Percentiles rank a stretch among this genome's conserved stretches.
phyloP scores from a whole-genome alignment of 495 filamentous ascomycete genomes.

The Collariella sp. region DNA sequence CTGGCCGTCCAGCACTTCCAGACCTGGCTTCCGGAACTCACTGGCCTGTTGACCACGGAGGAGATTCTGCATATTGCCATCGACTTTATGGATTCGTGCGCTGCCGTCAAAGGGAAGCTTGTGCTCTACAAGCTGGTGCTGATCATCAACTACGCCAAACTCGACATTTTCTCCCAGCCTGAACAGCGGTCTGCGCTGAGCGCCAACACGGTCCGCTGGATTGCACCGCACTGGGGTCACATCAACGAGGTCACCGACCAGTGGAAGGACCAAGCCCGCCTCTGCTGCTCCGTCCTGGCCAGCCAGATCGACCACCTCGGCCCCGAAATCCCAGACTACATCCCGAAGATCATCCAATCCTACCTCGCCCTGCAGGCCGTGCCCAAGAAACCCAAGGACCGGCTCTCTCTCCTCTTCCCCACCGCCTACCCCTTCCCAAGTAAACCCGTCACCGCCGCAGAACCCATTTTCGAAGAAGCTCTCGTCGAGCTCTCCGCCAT shows the following conservation, averaged over 20 bases:
- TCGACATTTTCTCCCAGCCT: slow-evolving; percentile 67
- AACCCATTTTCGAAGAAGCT: slow-evolving; percentile 72
- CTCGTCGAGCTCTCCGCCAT: slow-evolving; percentile 84
- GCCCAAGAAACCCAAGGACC: slow-evolving; percentile 54
- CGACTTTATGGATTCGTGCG: slow-evolving; percentile 88
- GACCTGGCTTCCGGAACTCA: slow-evolving; percentile 85
- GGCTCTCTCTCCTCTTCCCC: slow-evolving; percentile 81
- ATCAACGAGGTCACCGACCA: slow-evolving; percentile 64
- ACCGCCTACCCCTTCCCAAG: slow-evolving; percentile 82
- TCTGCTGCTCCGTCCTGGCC: slow-evolving; percentile 85
- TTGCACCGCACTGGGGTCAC: slow-evolving; percentile 89
- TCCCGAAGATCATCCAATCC: slow-evolving; percentile 83
- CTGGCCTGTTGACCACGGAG: slow-evolving; percentile 61
- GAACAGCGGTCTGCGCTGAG: slow-evolving; percentile 65
- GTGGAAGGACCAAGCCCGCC: slow-evolving; percentile 85
- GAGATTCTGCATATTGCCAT: slow-evolving; percentile 89
- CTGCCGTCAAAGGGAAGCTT: slow-evolving; percentile 80
- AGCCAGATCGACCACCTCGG: slow-evolving; percentile 70
- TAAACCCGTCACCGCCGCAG: slow-evolving; percentile 52
- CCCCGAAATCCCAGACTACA: slow-evolving; percentile 74
- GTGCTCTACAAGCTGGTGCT: slow-evolving; percentile 89
- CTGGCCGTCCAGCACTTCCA: slow-evolving; percentile 95
- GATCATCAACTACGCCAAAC: slow-evolving; percentile 77
- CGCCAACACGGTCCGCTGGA: slow-evolving; percentile 79
- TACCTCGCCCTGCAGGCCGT: slow-evolving; percentile 66